A percentile compares a stretch with the other conserved stretches of the same genome.
Conservation (phyloP, 2,329 filamentous ascomycete species). For the Diaporthe nobilis region DNA sequence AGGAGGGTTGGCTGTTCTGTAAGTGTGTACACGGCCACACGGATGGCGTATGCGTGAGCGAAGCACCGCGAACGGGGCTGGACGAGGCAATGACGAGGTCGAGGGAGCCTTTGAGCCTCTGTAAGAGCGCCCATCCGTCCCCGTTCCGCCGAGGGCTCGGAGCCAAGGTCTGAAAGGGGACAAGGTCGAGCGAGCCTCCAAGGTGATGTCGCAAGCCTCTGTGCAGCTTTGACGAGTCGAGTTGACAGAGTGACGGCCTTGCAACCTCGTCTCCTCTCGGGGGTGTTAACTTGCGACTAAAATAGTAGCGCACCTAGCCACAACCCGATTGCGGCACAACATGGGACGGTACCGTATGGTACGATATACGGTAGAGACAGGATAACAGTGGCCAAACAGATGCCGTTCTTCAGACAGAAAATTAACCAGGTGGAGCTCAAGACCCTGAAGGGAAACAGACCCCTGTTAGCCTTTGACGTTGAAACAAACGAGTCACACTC, state of each 20-base stretch:
- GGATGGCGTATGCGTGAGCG: background rate
- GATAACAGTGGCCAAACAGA: background rate
- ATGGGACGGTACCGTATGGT: background rate
- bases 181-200: background rate
- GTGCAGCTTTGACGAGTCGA: background rate
- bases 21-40: background rate
- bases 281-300: background rate
- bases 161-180: background rate
- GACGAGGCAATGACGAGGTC: background rate
- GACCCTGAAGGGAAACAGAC: constrained; percentile 9
- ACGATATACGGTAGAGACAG: constrained; percentile 2
- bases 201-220: background rate
- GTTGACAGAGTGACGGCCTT: background rate
- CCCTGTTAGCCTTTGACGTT: background rate
- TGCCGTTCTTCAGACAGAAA: background rate
- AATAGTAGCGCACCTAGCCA: background rate
- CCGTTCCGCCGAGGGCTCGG: background rate
- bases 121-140: background rate
- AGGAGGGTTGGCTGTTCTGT: background rate
- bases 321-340: background rate
- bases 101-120: background rate
- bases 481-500: no score
- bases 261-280: background rate
- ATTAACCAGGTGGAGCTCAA: constrained; percentile 6
- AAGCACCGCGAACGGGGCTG: background rate